These are phyloP conservation scores for Fusarium sp. DNA, from an alignment of 2,329 filamentous ascomycete species.

Conservation along the genomic window DNA sequence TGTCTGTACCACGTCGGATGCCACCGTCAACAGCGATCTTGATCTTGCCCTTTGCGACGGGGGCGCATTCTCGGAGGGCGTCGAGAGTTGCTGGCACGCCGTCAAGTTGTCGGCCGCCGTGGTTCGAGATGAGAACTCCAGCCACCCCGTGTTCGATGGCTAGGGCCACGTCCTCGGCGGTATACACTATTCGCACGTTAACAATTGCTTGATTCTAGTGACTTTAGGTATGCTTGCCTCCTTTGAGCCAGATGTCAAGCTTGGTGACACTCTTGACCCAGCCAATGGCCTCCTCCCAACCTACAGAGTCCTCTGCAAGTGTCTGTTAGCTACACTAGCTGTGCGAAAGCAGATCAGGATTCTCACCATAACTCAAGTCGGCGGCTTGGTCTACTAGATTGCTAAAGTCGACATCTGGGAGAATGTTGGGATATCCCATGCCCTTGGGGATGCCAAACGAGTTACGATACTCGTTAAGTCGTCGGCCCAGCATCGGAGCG, in stretches of 20 bases:
- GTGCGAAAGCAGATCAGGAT: no score
- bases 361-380: not conserved
- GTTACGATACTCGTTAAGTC: slow-evolving; percentile 38
- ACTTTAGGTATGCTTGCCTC: not conserved
- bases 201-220: not conserved
- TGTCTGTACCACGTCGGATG: not conserved
- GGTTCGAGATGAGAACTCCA: not conserved
- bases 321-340: not conserved
- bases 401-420: slow-evolving; percentile 11
- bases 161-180: not conserved
- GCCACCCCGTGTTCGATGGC: not conserved
- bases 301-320: not conserved
- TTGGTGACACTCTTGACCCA: not conserved
- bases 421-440: slow-evolving; percentile 30
- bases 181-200: not conserved
- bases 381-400: slow-evolving; percentile 8
- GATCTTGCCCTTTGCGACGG: not conserved
- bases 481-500: slow-evolving; percentile 34
- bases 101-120: slow-evolving; percentile 36
- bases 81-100: not conserved
- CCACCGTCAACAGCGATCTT: not conserved
- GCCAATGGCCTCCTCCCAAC: not conserved
- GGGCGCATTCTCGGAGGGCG: not conserved
- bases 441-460: slow-evolving; percentile 32
- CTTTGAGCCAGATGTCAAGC: not conserved